A percentile compares a stretch with the other conserved stretches of the same genome.
phyloP scores from a whole-genome alignment of 495 filamentous ascomycete genomes.

The Astrothelium macrocarpum region DNA sequence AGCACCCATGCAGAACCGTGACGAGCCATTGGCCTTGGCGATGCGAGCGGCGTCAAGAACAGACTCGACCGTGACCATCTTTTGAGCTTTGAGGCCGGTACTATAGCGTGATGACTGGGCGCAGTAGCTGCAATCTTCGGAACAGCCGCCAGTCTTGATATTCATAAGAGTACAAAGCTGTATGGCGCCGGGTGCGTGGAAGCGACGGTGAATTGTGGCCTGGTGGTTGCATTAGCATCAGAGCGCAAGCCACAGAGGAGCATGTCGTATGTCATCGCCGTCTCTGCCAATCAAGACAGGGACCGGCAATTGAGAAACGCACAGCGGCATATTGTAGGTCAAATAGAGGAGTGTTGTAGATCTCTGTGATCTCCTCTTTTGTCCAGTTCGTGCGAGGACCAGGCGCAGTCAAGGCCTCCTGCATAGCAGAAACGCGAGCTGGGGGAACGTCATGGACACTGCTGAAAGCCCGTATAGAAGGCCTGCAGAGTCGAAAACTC shows the following conservation, averaged over 20 bases:
- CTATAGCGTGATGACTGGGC: conserved; percentile 73
- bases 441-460: not conserved
- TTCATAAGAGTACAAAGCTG: conserved; percentile 90
- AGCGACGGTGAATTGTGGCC: conserved; percentile 66
- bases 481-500: not conserved
- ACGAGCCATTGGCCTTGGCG: conserved; percentile 71
- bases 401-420: conserved; percentile 47
- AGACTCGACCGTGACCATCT: conserved; percentile 64
- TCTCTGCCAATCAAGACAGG: not conserved
- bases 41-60: conserved; percentile 64
- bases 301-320: conserved; percentile 26
- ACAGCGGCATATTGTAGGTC: conserved; percentile 67
- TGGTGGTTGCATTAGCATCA: conserved; percentile 24
- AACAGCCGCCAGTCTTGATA: conserved; percentile 88
- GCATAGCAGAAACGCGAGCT: conserved; percentile 11
- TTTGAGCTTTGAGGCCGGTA: conserved; percentile 68
- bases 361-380: conserved; percentile 60
- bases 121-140: conserved; percentile 82
- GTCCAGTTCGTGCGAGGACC: conserved; percentile 63
- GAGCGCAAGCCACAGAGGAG: not conserved
- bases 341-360: conserved; percentile 70
- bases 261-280: not conserved
- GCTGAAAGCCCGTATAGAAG: not conserved
- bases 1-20: conserved; percentile 85
- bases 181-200: conserved; percentile 67